Base-by-base conservation (phyloP, 176 grass and related monocot genomes). In the Microstegium vimineum region DNA sequence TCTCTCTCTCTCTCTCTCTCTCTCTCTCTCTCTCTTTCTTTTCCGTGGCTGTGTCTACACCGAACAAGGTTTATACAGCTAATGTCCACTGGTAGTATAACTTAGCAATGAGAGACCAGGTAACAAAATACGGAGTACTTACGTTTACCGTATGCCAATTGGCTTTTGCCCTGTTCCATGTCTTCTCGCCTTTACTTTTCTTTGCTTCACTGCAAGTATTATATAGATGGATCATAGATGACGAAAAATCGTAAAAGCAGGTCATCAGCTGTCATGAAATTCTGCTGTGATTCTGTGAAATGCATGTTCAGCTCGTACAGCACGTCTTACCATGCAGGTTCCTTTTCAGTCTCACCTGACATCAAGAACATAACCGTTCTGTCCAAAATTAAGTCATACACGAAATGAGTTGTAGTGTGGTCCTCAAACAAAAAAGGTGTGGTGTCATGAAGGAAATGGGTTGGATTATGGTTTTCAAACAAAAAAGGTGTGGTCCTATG, bases 1-100 rank as follows among this genome's bases (percentile, higher is more conserved):
- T n/a, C n/a, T n/a, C n/a, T n/a, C n/a, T n/a, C n/a, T n/a, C n/a
- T n/a, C n/a, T n/a, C n/a, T n/a, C n/a, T n/a, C n/a, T n/a, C n/a
- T n/a, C n/a, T n/a, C n/a, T n/a, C n/a, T 71, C 40, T 82, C 23
- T 20, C 0, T 26, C 25, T 71, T 13, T 12, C 26, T n/a, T n/a
- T n/a, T n/a, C 62, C 10, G 25, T 20, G 57, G 57, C 22, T 6
- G 10, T 84, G 14, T 62, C 33, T 70, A 76, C 41, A 33, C 22
- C 57, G 5, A 63, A 71, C 20, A 65, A 86, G 35, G 45, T 4
- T 23, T 61, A 83, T 82, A 86, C 67, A 62, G 43, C 17, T 66
- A 23, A 18, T 57, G 20, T 81, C 73, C 17, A 60, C 10, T 60
- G n/a, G n/a, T n/a, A 57, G 70, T 67, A 32, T 73, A 46, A 66